Evolutionary conservation across 2,329 filamentous ascomycete species (phyloP), one percentile per base, ranked within the genome.

Genomic region (Talaromyces pinophilus): DNA sequence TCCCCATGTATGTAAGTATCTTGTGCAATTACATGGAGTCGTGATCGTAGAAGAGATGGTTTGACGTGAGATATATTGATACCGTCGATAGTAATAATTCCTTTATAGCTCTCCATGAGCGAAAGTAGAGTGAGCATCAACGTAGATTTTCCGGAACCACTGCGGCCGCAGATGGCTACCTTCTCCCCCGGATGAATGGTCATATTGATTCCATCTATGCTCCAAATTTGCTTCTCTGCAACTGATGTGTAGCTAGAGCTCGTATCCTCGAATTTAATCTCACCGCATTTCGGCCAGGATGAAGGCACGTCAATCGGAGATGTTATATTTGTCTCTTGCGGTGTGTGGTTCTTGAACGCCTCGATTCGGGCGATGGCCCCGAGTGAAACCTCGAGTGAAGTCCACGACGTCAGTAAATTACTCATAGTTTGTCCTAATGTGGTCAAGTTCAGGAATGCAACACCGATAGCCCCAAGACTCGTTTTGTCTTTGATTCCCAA

Each of bases 301-400:
- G 5, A 19, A 22, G 57, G 57, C 17, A 60, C 57, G 13, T 46
- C 38, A 44, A 30, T 42, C 42, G 13, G 15, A 60, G 57, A 44
- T 60, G 38, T 42, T 13, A 28, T 1, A n/a, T 22, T 17, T 5
- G 35, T 17, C 19, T 59, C 55, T 28, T 13, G 35, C 11, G 62
- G 38, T 1, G 81, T 80, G 35, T 76, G 77, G 7, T 78, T 76
- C 0, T 78, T 79, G 67, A 87, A 87, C 11, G 79, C 78, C 71
- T 83, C 84, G 67, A 87, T 80, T 28, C 86, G 80, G 3, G 82
- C 78, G 5, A 88, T 80, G 10, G 85, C 85, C 5, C 86, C 86
- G 52, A 88, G 81, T 40, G 82, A 81, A 0, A 85, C 87, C 69
- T 88, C 86, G 7, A 88, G 75, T 52, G 80, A 79, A 0, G 85